Conservation (phyloP, 352 stramenopile genomes). For the Phytophthora sp. region DNA sequence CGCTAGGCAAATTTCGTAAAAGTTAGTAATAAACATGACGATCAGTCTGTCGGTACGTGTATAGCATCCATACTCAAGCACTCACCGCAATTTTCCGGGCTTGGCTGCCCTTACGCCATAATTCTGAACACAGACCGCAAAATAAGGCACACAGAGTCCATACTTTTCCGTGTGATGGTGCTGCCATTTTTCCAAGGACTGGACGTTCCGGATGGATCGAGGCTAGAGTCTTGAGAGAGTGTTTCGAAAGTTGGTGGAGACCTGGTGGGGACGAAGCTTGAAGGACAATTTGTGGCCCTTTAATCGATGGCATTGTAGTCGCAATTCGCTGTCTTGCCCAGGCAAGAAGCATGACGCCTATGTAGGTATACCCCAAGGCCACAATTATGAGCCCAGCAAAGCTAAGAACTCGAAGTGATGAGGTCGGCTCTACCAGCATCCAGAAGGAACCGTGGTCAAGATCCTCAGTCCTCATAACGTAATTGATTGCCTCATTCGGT, state of each 20-base stretch:
- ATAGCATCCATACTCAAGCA: background rate
- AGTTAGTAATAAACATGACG: background rate
- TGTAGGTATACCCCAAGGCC: constrained; percentile 32
- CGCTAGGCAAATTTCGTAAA: constrained; percentile 13
- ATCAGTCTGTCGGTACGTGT: too few relatives aligned
- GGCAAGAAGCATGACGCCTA: constrained; percentile 13
- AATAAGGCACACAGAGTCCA: background rate
- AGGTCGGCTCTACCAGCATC: constrained; percentile 37
- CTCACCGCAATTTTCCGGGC: constrained; percentile 27
- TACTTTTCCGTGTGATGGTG: too few relatives aligned
- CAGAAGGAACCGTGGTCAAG: constrained; percentile 50
- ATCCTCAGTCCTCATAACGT: constrained; percentile 36
- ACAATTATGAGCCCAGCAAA: constrained; percentile 29
- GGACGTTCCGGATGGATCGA: constrained; percentile 5
- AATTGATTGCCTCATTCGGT: constrained; percentile 44
- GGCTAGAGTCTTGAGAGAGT: constrained; percentile 15
- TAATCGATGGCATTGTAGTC: background rate
- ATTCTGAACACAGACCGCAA: background rate
- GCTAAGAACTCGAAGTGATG: constrained; percentile 20
- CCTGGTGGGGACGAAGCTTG: background rate
- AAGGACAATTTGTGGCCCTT: constrained; percentile 7
- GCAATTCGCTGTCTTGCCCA: background rate
- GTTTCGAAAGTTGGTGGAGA: background rate
- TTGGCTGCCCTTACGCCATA: constrained; percentile 6
- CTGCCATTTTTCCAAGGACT: background rate